Evolutionary conservation across 1,284 basidiomycete genomes (phyloP).

Genomic region (Leccinum fuscescens): DNA sequence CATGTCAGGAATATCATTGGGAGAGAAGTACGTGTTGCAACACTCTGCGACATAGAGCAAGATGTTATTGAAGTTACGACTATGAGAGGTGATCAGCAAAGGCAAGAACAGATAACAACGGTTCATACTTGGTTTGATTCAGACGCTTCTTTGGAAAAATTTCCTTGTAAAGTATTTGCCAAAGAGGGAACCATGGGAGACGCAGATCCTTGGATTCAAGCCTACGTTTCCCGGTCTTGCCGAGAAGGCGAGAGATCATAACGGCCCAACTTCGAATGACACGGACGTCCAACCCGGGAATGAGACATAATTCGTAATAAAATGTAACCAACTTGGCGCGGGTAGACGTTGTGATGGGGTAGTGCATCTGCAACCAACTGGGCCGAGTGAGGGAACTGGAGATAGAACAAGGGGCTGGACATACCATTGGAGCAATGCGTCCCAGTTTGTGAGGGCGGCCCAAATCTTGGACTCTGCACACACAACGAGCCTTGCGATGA

Average conservation of each 20-base stretch:
- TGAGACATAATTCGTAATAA: slow-evolving; percentile 86
- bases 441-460: slow-evolving; percentile 66
- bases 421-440: slow-evolving; percentile 71
- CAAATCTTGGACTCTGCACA: slow-evolving; percentile 79
- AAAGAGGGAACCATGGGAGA: slow-evolving; percentile 63
- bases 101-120: slow-evolving; percentile 41
- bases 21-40: slow-evolving; percentile 87
- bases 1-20: slow-evolving; percentile 88
- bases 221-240: slow-evolving; percentile 39
- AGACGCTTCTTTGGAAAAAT: slow-evolving; percentile 57
- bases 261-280: slow-evolving; percentile 58
- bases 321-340: slow-evolving; percentile 78
- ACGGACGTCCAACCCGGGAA: slow-evolving; percentile 65
- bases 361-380: slow-evolving; percentile 83
- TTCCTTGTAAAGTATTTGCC: slow-evolving; percentile 58
- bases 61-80: slow-evolving; percentile 34
- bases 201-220: slow-evolving; percentile 56
- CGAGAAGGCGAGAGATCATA: slow-evolving; percentile 51
- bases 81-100: slow-evolving; percentile 12
- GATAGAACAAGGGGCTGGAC: slow-evolving; percentile 15
- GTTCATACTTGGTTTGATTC: slow-evolving; percentile 37
- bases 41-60: slow-evolving; percentile 72
- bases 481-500: slow-evolving; percentile 70
- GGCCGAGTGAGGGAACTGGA: slow-evolving; percentile 7
- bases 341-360: slow-evolving; percentile 70